Evolutionary conservation across 345 rosid species (phyloP), one percentile per base, ranked within the genome.

Genomic region (Lumnitzera racemosa): DNA sequence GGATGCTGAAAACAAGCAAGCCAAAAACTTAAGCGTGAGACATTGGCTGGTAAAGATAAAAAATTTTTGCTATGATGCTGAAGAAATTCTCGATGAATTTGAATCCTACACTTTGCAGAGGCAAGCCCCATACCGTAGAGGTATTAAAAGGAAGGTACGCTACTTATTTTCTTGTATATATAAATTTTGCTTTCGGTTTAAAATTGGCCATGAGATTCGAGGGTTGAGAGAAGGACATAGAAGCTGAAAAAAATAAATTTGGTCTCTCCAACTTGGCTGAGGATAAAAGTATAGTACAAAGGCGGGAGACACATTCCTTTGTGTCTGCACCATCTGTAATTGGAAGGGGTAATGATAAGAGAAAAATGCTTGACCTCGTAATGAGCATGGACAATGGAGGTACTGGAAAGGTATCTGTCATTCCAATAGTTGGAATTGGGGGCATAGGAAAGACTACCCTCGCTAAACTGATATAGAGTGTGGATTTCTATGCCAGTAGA

Each of bases 391-490:
- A 49, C 50, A 23, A 15, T 7, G 23, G 15, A 2, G 24, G 4
- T 12, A 27, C 9, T 36, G 43, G 43, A 2, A 5, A 56, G 11
- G 24, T 56, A 5, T 61, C 52, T 13, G 27, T 63, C 17, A 57
- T 69, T 58, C 62, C 72, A 2, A 47, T 69, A 3, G 72, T 69
- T 0, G 60, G 64, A 11, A 36, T 69, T 8, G 60, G 72, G 29
- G 72, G 72, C 15, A 12, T 47, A 15, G 59, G 63, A 5, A 68
- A 68, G 16, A 62, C 67, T 31, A 10, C 72, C 3, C 62, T 68
- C 3, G 51, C 51, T 58, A 59, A 36, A 16, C 15, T 62, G 0
- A 49, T 53, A 12, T 15, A 69, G 2, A 13, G 12, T 52, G 16
- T 69, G 72, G 67, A 62, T 62, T 2, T 50, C 55, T 24, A 53